Base-by-base conservation (phyloP, 768 basidiomycete genomes). In the Punctularia strigosozonata region DNA sequence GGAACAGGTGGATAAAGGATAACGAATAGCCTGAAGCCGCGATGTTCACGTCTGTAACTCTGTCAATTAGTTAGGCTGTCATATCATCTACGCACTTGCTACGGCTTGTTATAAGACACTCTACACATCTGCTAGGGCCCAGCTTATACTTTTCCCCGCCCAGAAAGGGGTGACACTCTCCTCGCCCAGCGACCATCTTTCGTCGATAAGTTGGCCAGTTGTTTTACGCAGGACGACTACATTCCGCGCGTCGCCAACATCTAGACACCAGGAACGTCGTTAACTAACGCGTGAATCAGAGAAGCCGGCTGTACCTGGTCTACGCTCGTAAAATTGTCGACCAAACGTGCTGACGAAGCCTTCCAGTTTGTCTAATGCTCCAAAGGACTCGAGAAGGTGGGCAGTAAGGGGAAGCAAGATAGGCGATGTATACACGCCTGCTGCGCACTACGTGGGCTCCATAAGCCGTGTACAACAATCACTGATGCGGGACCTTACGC, bases 401-500 rank as follows among this genome's bases (percentile, higher is more conserved):
- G 94, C 91, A 1, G 86, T 77, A 12, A 98, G 69, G 2, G 95
- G 91, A 13, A 99, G 69, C 15, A 99, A 68, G 48, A 94, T 80
- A 4, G 91, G 84, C 4, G 86, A 88, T 1, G 95, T 98, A 58
- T 98, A 98, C 38, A 98, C 77, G 1, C 95, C 95, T 7, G 95
- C 95, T 1, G 95, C 92, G 58, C 95, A 99, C 14, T n/a, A n/a
- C n/a, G n/a, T n/a, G n/a, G n/a, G n/a, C n/a, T n/a, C n/a, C n/a
- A n/a, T n/a, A n/a, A n/a, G n/a, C n/a, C n/a, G n/a, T n/a, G n/a
- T n/a, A n/a, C n/a, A n/a, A n/a, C n/a, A n/a, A n/a, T n/a, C n/a
- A n/a, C n/a, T n/a, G n/a, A n/a, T n/a, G n/a, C n/a, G n/a, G n/a
- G n/a, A n/a, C n/a, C n/a, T n/a, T n/a, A n/a, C n/a, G n/a, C 77